Percentiles rank a stretch among this genome's conserved stretches.
Conservation (phyloP, 768 basidiomycete species). For the Leucocoprinus leucothites region DNA sequence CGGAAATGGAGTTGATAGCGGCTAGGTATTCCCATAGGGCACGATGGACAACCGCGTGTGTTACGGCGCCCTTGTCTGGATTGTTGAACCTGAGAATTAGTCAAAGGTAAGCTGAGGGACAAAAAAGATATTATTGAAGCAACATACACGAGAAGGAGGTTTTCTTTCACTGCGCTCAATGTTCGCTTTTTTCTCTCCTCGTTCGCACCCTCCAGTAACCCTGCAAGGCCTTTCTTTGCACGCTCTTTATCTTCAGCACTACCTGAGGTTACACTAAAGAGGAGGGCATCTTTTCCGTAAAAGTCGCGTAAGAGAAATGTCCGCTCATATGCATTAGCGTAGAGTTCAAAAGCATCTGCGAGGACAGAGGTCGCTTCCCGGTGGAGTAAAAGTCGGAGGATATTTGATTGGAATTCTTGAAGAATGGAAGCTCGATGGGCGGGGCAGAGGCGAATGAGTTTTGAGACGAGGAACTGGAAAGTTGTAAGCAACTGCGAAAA, state of each 20-base stretch:
- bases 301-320: slow-evolving; percentile 80
- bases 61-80: slow-evolving; percentile 84
- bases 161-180: slow-evolving; percentile 67
- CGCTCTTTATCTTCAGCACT: slow-evolving; percentile 61
- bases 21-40: slow-evolving; percentile 83
- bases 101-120: background rate
- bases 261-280: slow-evolving; percentile 59
- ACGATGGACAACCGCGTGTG: slow-evolving; percentile 85
- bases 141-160: slow-evolving; percentile 69
- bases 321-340: slow-evolving; percentile 82
- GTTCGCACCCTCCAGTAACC: slow-evolving; percentile 63
- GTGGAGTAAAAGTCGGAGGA: slow-evolving; percentile 78
- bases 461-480: slow-evolving; percentile 73
- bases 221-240: slow-evolving; percentile 64
- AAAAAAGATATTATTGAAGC: slow-evolving; percentile 3
- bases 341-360: slow-evolving; percentile 86
- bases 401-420: slow-evolving; percentile 70
- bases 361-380: slow-evolving; percentile 81
- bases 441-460: slow-evolving; percentile 75
- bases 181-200: slow-evolving; percentile 65
- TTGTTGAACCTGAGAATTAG: slow-evolving; percentile 71
- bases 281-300: slow-evolving; percentile 82
- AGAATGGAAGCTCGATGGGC: slow-evolving; percentile 73
- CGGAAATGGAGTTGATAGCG: slow-evolving; percentile 52
- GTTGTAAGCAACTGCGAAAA: background rate